Conservation (phyloP, 2,329 filamentous ascomycete genomes). For the Colletotrichum shisoi region DNA sequence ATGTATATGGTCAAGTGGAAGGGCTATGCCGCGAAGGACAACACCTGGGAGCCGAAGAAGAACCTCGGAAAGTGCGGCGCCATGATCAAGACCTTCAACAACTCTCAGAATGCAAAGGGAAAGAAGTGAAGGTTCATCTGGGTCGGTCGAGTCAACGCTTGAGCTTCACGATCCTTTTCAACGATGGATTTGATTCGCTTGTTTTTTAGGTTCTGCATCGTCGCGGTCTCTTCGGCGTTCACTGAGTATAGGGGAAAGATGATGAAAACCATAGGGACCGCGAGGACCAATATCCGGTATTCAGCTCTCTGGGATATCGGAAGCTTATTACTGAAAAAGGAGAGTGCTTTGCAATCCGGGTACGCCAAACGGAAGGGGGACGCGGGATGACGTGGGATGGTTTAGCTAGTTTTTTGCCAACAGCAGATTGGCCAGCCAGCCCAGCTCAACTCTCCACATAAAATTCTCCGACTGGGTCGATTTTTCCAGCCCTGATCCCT, state of each 20-base stretch:
- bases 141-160: neutral
- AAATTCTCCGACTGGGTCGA: slow-evolving; percentile 34
- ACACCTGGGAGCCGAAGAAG: slow-evolving; percentile 63
- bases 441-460: slow-evolving; percentile 23
- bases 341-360: neutral
- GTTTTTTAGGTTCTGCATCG: neutral
- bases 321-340: neutral
- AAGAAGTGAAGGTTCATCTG: neutral
- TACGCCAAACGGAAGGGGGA: neutral
- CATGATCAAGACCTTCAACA: slow-evolving; percentile 43
- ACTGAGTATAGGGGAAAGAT: neutral
- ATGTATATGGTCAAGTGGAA: slow-evolving; percentile 64
- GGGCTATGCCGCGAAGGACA: slow-evolving; percentile 54
- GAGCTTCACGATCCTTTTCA: neutral
- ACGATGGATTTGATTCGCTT: neutral
- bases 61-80: slow-evolving; percentile 54
- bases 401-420: slow-evolving; percentile 3
- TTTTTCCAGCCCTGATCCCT: slow-evolving; percentile 9
- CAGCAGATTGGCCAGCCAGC: slow-evolving; percentile 6
- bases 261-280: too few relatives aligned
- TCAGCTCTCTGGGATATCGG: neutral
- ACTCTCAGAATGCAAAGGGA: slow-evolving; percentile 16
- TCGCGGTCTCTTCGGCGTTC: neutral
- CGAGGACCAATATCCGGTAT: neutral
- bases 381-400: slow-evolving; percentile 4